Conservation (phyloP, 805 yeast species). For the Zygoascus flipseniorum region DNA sequence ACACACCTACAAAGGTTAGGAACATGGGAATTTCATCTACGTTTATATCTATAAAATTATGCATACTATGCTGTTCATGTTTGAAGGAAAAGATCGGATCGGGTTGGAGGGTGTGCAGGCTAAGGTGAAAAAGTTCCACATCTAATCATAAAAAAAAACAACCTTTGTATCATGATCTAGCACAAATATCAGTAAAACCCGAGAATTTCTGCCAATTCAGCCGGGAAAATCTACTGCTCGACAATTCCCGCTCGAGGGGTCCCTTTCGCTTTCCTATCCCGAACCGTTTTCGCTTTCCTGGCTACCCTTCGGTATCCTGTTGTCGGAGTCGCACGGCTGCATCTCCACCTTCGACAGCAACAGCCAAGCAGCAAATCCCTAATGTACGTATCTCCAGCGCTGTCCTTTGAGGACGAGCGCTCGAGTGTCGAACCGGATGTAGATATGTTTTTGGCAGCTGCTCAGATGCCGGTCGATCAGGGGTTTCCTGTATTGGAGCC, state of each 20-base stretch:
- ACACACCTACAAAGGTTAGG: slow-evolving; percentile 16
- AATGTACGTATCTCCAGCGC: slow-evolving; percentile 6
- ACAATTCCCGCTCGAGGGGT: too few species aligned
- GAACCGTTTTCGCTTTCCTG: neutral
- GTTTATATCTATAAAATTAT: neutral
- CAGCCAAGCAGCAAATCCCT: neutral
- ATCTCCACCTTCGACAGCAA: neutral
- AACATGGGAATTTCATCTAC: neutral
- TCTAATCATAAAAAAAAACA: neutral
- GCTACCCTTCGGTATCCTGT: too few species aligned
- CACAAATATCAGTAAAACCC: neutral
- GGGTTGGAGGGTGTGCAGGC: neutral
- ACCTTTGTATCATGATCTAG: neutral
- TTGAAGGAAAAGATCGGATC: neutral
- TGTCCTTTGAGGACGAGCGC: slow-evolving; percentile 3
- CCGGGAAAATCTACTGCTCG: neutral
- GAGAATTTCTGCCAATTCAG: neutral
- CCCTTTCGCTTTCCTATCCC: neutral
- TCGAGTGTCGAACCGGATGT: neutral
- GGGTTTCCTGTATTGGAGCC: slow-evolving; percentile 14
- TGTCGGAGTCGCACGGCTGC: neutral
- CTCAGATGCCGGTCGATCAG: slow-evolving; percentile 10
- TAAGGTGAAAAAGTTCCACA: neutral
- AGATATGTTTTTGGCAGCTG: slow-evolving; percentile 4
- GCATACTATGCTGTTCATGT: neutral